Percentiles rank a stretch among this genome's conserved stretches.
Evolutionary conservation across 495 filamentous ascomycete species (phyloP).

Genomic region (Aspergillus conjunctus): DNA sequence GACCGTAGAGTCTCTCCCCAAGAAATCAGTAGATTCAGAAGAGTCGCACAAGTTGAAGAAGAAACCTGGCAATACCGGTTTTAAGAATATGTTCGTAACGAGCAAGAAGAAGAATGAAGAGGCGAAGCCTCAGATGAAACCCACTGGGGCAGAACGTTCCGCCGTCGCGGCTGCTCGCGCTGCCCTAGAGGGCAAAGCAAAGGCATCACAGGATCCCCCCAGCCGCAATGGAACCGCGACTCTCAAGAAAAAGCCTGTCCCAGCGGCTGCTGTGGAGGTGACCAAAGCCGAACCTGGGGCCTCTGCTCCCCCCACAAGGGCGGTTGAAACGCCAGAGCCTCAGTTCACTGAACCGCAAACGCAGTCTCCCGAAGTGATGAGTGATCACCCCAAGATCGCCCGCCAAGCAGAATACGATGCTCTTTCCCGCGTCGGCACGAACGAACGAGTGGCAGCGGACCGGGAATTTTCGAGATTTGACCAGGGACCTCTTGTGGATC

Average conservation of each 20-base stretch:
- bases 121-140: constrained; percentile 38
- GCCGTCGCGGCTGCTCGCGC: constrained; percentile 55
- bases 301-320: background rate
- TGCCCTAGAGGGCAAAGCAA: constrained; percentile 48
- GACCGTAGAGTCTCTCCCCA: constrained; percentile 30
- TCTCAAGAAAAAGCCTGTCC: constrained; percentile 44
- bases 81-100: constrained; percentile 52
- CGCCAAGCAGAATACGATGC: constrained; percentile 53
- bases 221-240: constrained; percentile 28
- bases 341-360: constrained; percentile 17
- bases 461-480: constrained; percentile 82
- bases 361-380: constrained; percentile 23
- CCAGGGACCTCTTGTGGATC: constrained; percentile 84
- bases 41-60: constrained; percentile 50
- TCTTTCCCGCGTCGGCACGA: constrained; percentile 62
- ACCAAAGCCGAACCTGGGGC: constrained; percentile 19
- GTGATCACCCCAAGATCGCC: constrained; percentile 51
- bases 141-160: constrained; percentile 37
- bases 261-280: constrained; percentile 24
- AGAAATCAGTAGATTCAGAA: constrained; percentile 34
- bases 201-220: constrained; percentile 37
- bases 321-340: constrained; percentile 28
- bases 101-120: constrained; percentile 39
- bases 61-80: constrained; percentile 47
- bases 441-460: constrained; percentile 65